These are phyloP conservation scores for Auricularia cornea DNA, from an alignment of 768 basidiomycete genomes.

Conservation along the genomic window DNA sequence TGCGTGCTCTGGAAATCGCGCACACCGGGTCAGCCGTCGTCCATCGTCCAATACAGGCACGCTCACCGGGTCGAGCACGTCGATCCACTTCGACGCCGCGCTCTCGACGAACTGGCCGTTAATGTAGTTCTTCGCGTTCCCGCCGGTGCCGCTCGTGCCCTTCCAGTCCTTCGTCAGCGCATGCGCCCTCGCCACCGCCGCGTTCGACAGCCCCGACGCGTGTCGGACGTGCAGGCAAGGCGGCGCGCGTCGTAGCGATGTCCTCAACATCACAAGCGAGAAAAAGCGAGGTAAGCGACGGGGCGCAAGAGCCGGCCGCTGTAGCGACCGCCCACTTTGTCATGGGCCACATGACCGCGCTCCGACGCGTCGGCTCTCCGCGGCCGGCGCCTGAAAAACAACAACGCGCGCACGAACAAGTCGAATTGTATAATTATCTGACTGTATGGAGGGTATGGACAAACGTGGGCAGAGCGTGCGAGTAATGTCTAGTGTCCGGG, in stretches of 20 bases:
- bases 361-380: too few species aligned
- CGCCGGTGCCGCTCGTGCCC: slow-evolving; percentile 81
- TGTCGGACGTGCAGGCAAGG: background rate
- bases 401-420: too few species aligned
- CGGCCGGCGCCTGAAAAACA: too few species aligned
- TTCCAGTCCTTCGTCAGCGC: slow-evolving; percentile 70
- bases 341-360: too few species aligned
- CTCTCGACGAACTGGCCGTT: slow-evolving; percentile 86
- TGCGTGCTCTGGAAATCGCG: slow-evolving; percentile 64
- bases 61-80: slow-evolving; percentile 82
- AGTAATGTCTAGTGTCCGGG: too few species aligned
- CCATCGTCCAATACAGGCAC: background rate
- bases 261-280: background rate
- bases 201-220: slow-evolving; percentile 5
- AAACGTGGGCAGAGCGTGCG: too few species aligned
- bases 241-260: background rate
- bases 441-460: too few species aligned
- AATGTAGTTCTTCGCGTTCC: slow-evolving; percentile 85
- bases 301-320: background rate
- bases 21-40: background rate
- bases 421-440: too few species aligned
- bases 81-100: slow-evolving; percentile 68
- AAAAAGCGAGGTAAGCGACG: background rate
- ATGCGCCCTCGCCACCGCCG: slow-evolving; percentile 55
- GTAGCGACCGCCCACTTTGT: too few species aligned